A percentile compares a stretch with the other conserved stretches of the same genome.
Evolutionary conservation across 345 rosid species (phyloP).

Genomic region (Eucalyptus regnans): DNA sequence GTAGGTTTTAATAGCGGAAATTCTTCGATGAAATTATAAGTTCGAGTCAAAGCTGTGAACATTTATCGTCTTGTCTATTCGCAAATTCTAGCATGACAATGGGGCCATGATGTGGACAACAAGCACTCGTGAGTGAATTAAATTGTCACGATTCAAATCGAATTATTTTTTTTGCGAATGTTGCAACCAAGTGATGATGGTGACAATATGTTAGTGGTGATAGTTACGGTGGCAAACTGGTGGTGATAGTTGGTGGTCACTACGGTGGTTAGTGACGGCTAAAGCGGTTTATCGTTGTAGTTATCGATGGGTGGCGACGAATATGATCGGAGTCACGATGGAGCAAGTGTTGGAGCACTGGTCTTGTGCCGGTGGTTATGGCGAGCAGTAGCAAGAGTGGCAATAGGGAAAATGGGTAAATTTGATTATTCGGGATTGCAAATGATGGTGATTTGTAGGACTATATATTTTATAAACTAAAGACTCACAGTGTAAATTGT

Average conservation of each 20-base stretch:
- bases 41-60: background rate
- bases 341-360: rapidly evolving
- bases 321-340: background rate
- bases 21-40: background rate
- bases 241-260: background rate
- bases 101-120: rapidly evolving
- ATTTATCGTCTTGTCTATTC: no score
- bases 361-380: background rate
- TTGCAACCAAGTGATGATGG: background rate
- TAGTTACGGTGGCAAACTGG: rapidly evolving
- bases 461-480: background rate
- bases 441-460: background rate
- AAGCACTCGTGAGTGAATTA: background rate
- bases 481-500: background rate
- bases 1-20: background rate
- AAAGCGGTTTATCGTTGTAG: rapidly evolving
- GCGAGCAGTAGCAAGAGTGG: background rate
- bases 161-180: background rate
- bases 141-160: rapidly evolving
- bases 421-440: background rate
- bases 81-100: background rate
- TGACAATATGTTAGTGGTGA: background rate
- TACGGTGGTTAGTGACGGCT: background rate
- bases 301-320: background rate
- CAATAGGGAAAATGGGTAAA: background rate